phyloP scores from a whole-genome alignment of 2,329 filamentous ascomycete species.

The Hymenoscyphus scutula region DNA sequence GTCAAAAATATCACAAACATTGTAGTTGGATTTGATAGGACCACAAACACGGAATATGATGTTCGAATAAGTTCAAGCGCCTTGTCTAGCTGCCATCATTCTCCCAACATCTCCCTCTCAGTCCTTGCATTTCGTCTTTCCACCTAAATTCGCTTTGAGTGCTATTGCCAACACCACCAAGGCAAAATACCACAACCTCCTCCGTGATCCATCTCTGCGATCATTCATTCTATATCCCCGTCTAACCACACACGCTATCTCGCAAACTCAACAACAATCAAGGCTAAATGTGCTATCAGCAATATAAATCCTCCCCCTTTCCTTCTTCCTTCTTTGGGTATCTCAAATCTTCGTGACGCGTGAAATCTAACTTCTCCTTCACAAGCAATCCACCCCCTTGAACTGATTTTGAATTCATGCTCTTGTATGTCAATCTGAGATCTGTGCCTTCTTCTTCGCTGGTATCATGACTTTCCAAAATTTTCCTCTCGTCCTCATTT shows the following conservation, averaged over 20 bases:
- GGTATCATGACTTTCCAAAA: slow-evolving; percentile 2
- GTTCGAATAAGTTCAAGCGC: neutral
- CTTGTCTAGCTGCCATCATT: neutral
- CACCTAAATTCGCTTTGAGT: neutral
- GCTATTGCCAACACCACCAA: neutral
- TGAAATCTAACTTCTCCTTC: slow-evolving; percentile 8
- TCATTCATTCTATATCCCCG: neutral
- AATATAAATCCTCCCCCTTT: neutral
- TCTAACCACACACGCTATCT: slow-evolving; percentile 6
- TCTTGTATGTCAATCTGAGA: neutral
- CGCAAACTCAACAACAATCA: neutral
- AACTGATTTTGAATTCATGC: neutral
- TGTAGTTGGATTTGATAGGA: neutral
- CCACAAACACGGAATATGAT: neutral
- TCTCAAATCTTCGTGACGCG: slow-evolving; percentile 14
- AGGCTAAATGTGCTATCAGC: slow-evolving; percentile 2
- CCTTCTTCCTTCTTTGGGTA: slow-evolving; percentile 6
- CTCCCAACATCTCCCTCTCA: neutral
- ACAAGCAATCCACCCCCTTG: neutral
- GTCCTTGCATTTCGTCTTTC: neutral
- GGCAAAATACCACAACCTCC: neutral
- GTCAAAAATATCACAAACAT: no score
- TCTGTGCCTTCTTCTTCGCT: neutral
- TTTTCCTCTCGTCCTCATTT: neutral
- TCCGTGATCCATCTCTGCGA: neutral